Percentiles rank a stretch among this genome's conserved stretches.
Conservation (phyloP, 768 basidiomycete species). For the Butyriboletus loyo region DNA sequence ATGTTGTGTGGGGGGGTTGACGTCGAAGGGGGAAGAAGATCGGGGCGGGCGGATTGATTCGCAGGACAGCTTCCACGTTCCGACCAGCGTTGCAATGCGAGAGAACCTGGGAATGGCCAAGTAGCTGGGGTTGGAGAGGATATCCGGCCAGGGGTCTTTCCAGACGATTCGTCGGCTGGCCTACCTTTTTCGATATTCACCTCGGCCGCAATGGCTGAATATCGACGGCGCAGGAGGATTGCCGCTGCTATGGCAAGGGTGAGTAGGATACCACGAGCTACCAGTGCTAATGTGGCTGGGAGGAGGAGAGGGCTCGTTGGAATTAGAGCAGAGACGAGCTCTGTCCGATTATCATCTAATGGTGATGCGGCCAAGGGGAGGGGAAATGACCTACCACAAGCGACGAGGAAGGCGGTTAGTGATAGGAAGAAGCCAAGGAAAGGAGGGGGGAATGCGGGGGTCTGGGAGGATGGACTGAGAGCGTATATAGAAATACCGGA, state of each 20-base stretch:
- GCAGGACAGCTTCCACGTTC: background rate
- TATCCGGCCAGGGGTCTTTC: conserved; percentile 14
- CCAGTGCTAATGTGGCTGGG: conserved; percentile 22
- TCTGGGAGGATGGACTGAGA: conserved; percentile 9
- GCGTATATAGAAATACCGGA: conserved; percentile 26
- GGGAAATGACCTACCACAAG: conserved; percentile 24
- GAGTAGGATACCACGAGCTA: conserved; percentile 21
- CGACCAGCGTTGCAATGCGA: conserved; percentile 12
- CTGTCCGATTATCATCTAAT: conserved; percentile 6
- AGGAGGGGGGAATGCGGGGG: conserved; percentile 1
- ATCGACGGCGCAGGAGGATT: conserved; percentile 4
- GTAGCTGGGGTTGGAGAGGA: conserved; percentile 31
- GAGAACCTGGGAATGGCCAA: conserved; percentile 33
- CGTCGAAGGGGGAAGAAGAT: conserved; percentile 4
- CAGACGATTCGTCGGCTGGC: background rate
- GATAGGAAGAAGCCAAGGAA: conserved; percentile 16
- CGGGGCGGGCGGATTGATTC: background rate
- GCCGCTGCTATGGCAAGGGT: conserved; percentile 10
- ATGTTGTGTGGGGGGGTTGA: background rate
- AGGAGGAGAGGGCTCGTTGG: conserved; percentile 25
- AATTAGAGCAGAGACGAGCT: conserved; percentile 25
- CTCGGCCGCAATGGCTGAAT: background rate
- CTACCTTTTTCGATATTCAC: conserved; percentile 15
- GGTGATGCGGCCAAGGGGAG: no score
- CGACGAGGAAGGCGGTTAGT: conserved; percentile 20